These are phyloP conservation scores for Zygosaccharomyces pseudobailii DNA, from an alignment of 1,139 yeast species.

Conservation along the genomic window DNA sequence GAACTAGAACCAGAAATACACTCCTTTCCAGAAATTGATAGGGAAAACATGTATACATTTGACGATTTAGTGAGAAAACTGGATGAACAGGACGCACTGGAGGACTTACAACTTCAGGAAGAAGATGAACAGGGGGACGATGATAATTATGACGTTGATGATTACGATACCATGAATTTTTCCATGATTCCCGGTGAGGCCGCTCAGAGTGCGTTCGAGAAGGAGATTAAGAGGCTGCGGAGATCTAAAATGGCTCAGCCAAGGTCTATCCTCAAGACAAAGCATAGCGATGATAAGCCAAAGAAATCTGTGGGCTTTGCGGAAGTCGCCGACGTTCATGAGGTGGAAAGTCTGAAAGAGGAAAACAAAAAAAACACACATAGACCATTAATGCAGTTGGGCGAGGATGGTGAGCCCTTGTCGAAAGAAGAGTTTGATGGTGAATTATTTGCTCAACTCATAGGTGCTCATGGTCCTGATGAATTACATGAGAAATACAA, in stretches of 20 bases:
- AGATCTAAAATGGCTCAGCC: constrained; percentile 3
- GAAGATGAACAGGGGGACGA: no score
- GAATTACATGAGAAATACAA: constrained; percentile 30
- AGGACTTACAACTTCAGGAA: constrained; percentile 37
- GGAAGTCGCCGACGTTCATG: constrained; percentile 49
- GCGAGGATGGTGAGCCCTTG: constrained; percentile 4
- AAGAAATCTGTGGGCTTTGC: constrained; percentile 53
- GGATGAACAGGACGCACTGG: constrained; percentile 36
- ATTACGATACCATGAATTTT: constrained; percentile 12
- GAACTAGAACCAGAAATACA: constrained; percentile 1
- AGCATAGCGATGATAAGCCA: constrained; percentile 3
- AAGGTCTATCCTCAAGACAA: constrained; percentile 23
- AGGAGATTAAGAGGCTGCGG: constrained; percentile 29
- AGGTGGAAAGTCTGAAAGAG: constrained; percentile 53
- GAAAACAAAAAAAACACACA: constrained; percentile 40
- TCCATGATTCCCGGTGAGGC: constrained; percentile 23
- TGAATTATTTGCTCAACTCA: constrained; percentile 30
- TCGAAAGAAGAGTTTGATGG: constrained; percentile 26
- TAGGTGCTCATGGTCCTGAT: constrained; percentile 32
- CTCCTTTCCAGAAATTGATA: constrained; percentile 36
- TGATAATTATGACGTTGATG: constrained; percentile 25
- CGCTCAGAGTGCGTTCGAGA: constrained; percentile 31
- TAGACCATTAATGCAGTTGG: constrained; percentile 10
- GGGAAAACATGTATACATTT: constrained; percentile 45
- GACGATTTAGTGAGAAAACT: constrained; percentile 31